Evolutionary conservation across 371 early-diverging fungal genomes (phyloP), one percentile per base, ranked within the genome.

Genomic region (Actinomucor elegans): DNA sequence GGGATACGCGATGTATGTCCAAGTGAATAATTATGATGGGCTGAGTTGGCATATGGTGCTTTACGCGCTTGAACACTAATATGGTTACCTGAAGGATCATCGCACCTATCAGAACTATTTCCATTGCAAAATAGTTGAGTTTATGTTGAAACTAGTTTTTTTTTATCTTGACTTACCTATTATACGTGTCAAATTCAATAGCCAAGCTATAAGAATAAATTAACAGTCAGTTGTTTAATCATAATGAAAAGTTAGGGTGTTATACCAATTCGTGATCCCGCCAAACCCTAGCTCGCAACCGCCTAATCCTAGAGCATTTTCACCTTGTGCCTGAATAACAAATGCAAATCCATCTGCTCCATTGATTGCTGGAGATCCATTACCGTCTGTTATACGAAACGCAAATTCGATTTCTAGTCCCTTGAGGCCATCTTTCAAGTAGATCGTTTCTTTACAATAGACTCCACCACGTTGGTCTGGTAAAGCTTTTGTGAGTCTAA

Each of bases 181-280:
- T 42, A 47, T 83, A 80, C 2, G 80, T 83, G 57, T 83, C 83
- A 35, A 79, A 80, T 31, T 83, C 83, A 20, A 83, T 57, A 5
- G 81, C 83, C 15, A 83, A 33, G 33, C 83, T 78, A 49, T 10
- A 36, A 15, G 9, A 23, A 20, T 11, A 14, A 24, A 37, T n/a
- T 27, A 42, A 44, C 49, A 47, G 15, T n/a, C n/a, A n/a, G n/a
- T n/a, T n/a, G n/a, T n/a, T n/a, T n/a, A n/a, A n/a, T n/a, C n/a
- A n/a, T n/a, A n/a, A n/a, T n/a, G n/a, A n/a, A n/a, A n/a, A n/a
- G n/a, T n/a, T n/a, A n/a, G n/a, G n/a, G n/a, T n/a, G n/a, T n/a
- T 14, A 26, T 58, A 69, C 75, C 75, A 61, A 21, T 73, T 64
- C 12, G 31, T 45, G 1, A 77, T 33, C 14, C 77, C 77, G 17